phyloP scores from a whole-genome alignment of 139 green algal genomes.

The Chlorella sp. region DNA sequence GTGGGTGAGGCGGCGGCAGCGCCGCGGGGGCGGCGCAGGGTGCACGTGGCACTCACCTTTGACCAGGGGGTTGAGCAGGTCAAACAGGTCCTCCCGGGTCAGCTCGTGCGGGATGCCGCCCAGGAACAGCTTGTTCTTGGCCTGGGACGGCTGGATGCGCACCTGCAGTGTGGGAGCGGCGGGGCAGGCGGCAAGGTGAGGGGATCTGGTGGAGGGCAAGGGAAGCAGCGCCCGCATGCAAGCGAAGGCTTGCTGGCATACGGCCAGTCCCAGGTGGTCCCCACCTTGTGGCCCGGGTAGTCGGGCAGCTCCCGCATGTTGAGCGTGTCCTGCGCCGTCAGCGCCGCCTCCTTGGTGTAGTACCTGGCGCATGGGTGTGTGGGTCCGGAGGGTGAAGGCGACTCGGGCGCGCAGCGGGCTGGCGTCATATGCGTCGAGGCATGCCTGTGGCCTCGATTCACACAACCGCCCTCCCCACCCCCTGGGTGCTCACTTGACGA shows the following conservation, averaged over 20 bases:
- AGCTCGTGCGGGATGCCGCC: constrained; percentile 83
- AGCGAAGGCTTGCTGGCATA: too few species aligned
- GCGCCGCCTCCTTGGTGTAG: constrained; percentile 51
- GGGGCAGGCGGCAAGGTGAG: background rate
- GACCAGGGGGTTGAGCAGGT: constrained; percentile 28
- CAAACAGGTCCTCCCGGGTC: constrained; percentile 54
- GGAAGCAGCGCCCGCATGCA: background rate
- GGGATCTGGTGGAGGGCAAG: too few species aligned
- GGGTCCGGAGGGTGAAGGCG: too few species aligned
- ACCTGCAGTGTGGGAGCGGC: constrained; percentile 33
- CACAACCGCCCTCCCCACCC: background rate
- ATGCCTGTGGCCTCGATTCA: too few species aligned
- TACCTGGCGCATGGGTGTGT: background rate
- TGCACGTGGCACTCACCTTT: constrained; percentile 34
- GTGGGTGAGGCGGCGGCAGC: background rate
- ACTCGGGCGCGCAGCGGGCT: too few species aligned
- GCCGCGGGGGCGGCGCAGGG: background rate
- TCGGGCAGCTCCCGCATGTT: constrained; percentile 60
- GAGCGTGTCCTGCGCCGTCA: constrained; percentile 64
- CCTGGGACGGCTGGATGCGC: constrained; percentile 66
- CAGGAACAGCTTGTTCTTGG: constrained; percentile 90
- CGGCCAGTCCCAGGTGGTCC: too few species aligned
- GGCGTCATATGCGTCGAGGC: too few species aligned
- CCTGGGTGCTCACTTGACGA: constrained; percentile 71
- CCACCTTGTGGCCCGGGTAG: constrained; percentile 65